phyloP scores from a whole-genome alignment of 2,329 filamentous ascomycete species.

The Phoma sp. region DNA sequence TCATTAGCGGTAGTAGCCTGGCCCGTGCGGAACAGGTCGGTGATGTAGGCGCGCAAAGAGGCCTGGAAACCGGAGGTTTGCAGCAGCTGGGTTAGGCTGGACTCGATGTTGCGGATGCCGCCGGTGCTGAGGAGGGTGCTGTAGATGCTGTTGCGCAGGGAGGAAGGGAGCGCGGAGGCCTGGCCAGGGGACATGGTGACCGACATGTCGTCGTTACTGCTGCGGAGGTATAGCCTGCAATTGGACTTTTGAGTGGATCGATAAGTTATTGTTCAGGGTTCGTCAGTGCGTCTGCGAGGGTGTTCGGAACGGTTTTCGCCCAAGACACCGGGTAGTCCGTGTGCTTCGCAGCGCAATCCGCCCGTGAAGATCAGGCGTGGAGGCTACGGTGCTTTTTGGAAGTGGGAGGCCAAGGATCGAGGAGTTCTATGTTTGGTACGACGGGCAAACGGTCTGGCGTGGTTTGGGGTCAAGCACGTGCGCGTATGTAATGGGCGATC shows the following conservation, averaged over 20 bases:
- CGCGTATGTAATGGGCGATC: conserved; percentile 2
- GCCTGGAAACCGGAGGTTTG: conserved; percentile 65
- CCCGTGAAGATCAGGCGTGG: background rate
- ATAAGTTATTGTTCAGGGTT: no score
- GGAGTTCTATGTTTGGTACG: background rate
- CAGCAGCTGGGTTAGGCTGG: conserved; percentile 60
- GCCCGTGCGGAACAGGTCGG: conserved; percentile 63
- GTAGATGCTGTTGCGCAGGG: conserved; percentile 52
- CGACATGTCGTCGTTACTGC: conserved; percentile 21
- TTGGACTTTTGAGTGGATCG: no score
- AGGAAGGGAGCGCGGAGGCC: conserved; percentile 49
- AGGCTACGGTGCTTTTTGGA: background rate
- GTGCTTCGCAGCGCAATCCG: background rate
- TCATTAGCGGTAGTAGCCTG: conserved; percentile 64
- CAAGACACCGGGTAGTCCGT: background rate
- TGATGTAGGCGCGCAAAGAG: conserved; percentile 60
- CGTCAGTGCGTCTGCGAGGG: no score
- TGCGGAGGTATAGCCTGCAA: no score
- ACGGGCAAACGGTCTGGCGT: conserved; percentile 5
- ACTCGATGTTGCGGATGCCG: conserved; percentile 62
- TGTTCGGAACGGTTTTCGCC: background rate
- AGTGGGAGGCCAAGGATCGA: background rate
- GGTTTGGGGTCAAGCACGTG: conserved; percentile 11
- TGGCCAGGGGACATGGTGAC: conserved; percentile 41
- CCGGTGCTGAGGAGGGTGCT: conserved; percentile 54